phyloP scores from a whole-genome alignment of 2,329 filamentous ascomycete species.

The Cercospora nicotianae region DNA sequence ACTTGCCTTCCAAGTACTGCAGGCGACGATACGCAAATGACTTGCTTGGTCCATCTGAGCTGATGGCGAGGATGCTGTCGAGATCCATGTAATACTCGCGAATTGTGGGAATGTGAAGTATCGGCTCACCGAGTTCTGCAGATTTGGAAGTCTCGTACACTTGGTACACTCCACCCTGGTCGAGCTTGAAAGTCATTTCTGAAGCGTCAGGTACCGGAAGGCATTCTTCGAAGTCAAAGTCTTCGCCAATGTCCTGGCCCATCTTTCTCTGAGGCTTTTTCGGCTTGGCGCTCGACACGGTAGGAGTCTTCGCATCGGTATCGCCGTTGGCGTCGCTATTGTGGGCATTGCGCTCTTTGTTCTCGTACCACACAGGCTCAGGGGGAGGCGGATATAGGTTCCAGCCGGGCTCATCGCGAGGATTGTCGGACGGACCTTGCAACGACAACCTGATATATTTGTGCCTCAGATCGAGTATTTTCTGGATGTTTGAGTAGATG shows the following conservation, averaged over 20 bases:
- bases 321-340: conserved; percentile 23
- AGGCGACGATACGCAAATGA: conserved; percentile 94
- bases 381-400: conserved; percentile 87
- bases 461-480: conserved; percentile 80
- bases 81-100: conserved; percentile 96
- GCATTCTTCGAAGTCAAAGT: conserved; percentile 80
- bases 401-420: conserved; percentile 81
- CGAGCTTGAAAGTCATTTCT: conserved; percentile 74
- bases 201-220: conserved; percentile 70
- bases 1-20: conserved; percentile 95
- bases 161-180: conserved; percentile 85
- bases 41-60: conserved; percentile 92
- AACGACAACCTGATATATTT: conserved; percentile 86
- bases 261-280: conserved; percentile 67
- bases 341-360: conserved; percentile 33
- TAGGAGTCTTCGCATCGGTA: conserved; percentile 16
- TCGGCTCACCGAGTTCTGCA: conserved; percentile 63
- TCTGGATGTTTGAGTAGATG: conserved; percentile 89
- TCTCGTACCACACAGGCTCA: conserved; percentile 77
- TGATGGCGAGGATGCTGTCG: conserved; percentile 81
- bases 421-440: conserved; percentile 80
- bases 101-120: conserved; percentile 83
- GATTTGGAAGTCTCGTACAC: conserved; percentile 74
- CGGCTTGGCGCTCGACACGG: conserved; percentile 29
- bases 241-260: conserved; percentile 85